These are phyloP conservation scores for Phanerochaete sordida DNA, from an alignment of 768 basidiomycete genomes.

Conservation along the genomic window DNA sequence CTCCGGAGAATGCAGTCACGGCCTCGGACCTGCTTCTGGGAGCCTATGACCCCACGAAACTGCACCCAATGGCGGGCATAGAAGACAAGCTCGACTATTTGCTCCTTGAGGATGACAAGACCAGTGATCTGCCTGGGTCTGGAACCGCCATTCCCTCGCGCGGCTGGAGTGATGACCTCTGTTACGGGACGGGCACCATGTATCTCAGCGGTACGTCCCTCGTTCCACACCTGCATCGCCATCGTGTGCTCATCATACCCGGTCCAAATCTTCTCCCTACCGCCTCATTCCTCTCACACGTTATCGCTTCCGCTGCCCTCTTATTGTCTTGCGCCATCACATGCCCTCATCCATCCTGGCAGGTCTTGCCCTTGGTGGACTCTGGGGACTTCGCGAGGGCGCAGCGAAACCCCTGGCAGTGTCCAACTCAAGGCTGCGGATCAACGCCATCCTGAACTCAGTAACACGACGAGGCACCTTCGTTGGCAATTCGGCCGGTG, in stretches of 20 bases:
- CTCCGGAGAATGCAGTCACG: conserved; percentile 43
- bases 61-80: conserved; percentile 92
- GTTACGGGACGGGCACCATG: conserved; percentile 98
- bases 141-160: conserved; percentile 89
- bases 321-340: conserved; percentile 83
- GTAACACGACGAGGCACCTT: conserved; percentile 96
- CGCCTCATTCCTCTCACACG: conserved; percentile 47
- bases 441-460: conserved; percentile 96
- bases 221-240: conserved; percentile 44
- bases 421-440: conserved; percentile 81
- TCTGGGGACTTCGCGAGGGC: conserved; percentile 96
- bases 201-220: conserved; percentile 93
- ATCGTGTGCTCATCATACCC: conserved; percentile 22
- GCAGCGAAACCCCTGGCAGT: conserved; percentile 83
- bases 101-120: conserved; percentile 94
- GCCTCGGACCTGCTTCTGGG: conserved; percentile 86
- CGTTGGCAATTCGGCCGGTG: conserved; percentile 97
- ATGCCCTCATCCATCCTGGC: conserved; percentile 60
- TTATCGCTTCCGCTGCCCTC: conserved; percentile 58
- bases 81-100: conserved; percentile 95
- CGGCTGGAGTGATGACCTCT: conserved; percentile 99
- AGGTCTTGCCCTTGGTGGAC: conserved; percentile 94
- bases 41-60: conserved; percentile 85
- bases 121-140: conserved; percentile 84
- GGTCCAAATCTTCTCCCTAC: conserved; percentile 17